Evolutionary conservation across 805 yeast genomes (phyloP), one percentile per base, ranked within the genome.

Genomic region (Yarrowia hollandica): DNA sequence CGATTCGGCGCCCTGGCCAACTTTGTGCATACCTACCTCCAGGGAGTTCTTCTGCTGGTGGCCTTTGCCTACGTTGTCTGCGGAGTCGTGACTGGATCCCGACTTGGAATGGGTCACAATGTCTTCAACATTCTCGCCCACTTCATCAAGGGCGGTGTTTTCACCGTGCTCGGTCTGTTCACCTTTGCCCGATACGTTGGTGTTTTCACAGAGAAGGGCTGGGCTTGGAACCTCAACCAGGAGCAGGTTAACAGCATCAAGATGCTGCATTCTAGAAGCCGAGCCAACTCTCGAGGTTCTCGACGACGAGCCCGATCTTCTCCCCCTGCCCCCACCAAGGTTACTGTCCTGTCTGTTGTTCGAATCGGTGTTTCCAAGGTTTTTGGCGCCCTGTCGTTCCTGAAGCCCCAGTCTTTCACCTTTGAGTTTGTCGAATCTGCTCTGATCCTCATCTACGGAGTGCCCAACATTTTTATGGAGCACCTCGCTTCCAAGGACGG

Each of bases 61-160:
- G 80, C 83, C 55, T 74, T 83, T 59, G 75, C 80, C 23, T 83
- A 88, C 67, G 66, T 85, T 15, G 44, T 81, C 38, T 74, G 82
- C 4, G 86, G 81, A 2, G 67, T 83, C 26, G 88, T 90, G 6
- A 84, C 86, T 5, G 86, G 88, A 41, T 81, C 79, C 58, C 68
- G 85, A 37, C 71, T 90, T 66, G 98, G 96, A 35, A 73, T 81
- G 71, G 91, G 83, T 3, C 68, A 66, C 11, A 75, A 76, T 18
- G 85, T 91, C 12, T 92, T 89, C 75, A 90, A 89, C 66, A 72
- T 92, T 56, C 77, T 92, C 60, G 99, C 99, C 1, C 99, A 92
- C 72, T 89, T 90, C 79, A 92, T 92, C 71, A 92, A 92, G 72
- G 99, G 99, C 62, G 94, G 92, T 22, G 94, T 92, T 2, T 92